These are phyloP conservation scores for Notholithocarpus densiflorus DNA, from an alignment of 306 rosid genomes.

Conservation along the genomic window DNA sequence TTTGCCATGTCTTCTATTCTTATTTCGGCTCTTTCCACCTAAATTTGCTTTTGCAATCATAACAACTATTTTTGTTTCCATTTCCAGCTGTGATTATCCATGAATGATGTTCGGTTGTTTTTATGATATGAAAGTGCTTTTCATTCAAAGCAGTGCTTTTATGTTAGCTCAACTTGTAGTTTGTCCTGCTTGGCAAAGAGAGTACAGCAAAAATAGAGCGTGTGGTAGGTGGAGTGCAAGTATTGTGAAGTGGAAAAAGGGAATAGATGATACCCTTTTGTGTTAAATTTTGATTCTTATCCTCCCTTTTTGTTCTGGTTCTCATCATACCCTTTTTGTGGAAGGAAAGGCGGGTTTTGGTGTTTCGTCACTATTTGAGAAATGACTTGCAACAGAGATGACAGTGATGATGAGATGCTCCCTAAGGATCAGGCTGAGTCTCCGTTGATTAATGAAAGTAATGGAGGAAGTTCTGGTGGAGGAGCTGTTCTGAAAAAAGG, in stretches of 20 bases:
- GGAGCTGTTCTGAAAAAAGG: conserved; percentile 77
- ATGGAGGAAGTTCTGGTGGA: conserved; percentile 35
- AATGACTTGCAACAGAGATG: conserved; percentile 55
- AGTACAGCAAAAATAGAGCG: background rate
- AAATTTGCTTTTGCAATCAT: background rate
- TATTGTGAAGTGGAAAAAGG: conserved; percentile 1
- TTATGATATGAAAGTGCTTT: background rate
- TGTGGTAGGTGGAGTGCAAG: background rate
- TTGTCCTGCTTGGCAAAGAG: background rate
- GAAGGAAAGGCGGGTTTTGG: conserved; percentile 32
- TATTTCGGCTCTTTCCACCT: background rate
- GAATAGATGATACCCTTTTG: background rate
- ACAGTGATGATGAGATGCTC: conserved; percentile 53
- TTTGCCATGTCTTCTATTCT: background rate
- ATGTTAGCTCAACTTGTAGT: background rate
- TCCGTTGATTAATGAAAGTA: conserved; percentile 50
- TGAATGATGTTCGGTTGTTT: background rate
- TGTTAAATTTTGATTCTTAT: background rate
- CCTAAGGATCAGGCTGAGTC: conserved; percentile 43
- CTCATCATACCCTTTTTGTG: conserved; percentile 8
- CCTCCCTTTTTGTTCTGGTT: conserved; percentile 18
- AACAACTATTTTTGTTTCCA: background rate
- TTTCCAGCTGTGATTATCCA: background rate
- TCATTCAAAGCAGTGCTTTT: conserved; percentile 6
- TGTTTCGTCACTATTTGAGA: conserved; percentile 25